Evolutionary conservation across 192 early-diverging fungal species (phyloP), one percentile per base, ranked within the genome.

Genomic region (Haplosporangium gracile): DNA sequence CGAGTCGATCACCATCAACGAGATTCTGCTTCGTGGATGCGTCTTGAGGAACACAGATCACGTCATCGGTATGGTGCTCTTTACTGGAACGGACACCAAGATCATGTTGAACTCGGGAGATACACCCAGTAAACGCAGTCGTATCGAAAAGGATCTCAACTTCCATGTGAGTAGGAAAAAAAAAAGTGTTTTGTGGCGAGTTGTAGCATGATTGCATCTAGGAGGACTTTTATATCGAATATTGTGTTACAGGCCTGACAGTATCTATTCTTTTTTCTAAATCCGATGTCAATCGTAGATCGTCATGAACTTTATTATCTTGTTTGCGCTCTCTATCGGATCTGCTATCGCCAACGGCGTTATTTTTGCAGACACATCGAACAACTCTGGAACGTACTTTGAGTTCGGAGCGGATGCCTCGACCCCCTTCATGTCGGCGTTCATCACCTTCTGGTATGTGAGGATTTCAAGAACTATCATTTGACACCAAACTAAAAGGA

Each of bases 51-150:
- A 99, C 90, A 99, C 99, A 4, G 81, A 92, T 73, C 98, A 96
- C 92, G 91, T 94, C 9, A 96, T 97, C 79, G 97, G 96, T 20
- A 89, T 97, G 57, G 97, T 94, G 0, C 85, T 98, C 24, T 99
- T 95, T 86, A 98, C 97, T 13, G 99, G 99, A 34, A 83, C 91
- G 76, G 98, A 99, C n/a, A 96, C 97, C 29, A 99, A 99, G 88
- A 97, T 99, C 68, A 97, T 98, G 95, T 88, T 98, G 75, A 99
- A 99, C 82, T 94, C 96, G 3, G 97, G 98, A 34, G 92, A 92
- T 68, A 98, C 98, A 1, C 98, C 98, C 16, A 95, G 94, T 55
- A 99, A 99, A 87, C 95, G 97, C 43, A 96, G 95, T 88, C 91
- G 94, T 60, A 96, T 99, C 76, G 97, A 98, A 88, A 93, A 95